Base-by-base conservation (phyloP, 257 asterid species). In the Marsdenia floribunda region DNA sequence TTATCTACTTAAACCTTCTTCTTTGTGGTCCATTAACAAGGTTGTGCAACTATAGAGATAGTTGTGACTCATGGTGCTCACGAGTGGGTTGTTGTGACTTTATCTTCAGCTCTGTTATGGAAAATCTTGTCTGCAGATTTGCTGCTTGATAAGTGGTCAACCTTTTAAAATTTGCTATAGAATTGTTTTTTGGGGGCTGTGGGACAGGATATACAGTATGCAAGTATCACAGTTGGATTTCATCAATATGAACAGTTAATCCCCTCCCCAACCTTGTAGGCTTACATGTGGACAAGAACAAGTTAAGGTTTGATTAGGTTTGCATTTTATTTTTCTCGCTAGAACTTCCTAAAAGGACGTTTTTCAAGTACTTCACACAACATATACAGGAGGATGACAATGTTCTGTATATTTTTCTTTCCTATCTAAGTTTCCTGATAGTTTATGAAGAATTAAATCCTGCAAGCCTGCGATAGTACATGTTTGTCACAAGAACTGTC, bases 1-100 rank as follows among this genome's bases (percentile, higher is more conserved):
- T 65, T 70, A 6, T 61, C 74, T 57, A 64, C 61, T 67, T 59
- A 4, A 14, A 29, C 26, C 13, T 44, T 37, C 42, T 47, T 76
- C 49, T 47, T 70, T 71, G 7, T 59, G 75, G 65, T 60, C n/a
- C 70, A 49, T 70, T 38, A 44, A 67, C 33, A 29, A 42, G 22
- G 18, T 33, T n/a, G 47, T 57, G 63, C 40, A 26, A 6, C 54
- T 35, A 11, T 24, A 46, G 0, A 52, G 18, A 26, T 19, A 10
- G 11, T 69, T 35, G 47, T 21, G 9, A 24, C 61, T 60, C 26
- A n/a, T 13, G 74, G n/a, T 4, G 19, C 18, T 35, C 4, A 7
- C 33, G 70, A 14, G 24, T 65, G 70, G 22, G 5, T 65, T 6
- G 4, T 37, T 6, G 13, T 68, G 55, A 68, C 29, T 65, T 40